Evolutionary conservation across 352 stramenopile genomes (phyloP).

Genomic region (Phytopythium mirpurense): DNA sequence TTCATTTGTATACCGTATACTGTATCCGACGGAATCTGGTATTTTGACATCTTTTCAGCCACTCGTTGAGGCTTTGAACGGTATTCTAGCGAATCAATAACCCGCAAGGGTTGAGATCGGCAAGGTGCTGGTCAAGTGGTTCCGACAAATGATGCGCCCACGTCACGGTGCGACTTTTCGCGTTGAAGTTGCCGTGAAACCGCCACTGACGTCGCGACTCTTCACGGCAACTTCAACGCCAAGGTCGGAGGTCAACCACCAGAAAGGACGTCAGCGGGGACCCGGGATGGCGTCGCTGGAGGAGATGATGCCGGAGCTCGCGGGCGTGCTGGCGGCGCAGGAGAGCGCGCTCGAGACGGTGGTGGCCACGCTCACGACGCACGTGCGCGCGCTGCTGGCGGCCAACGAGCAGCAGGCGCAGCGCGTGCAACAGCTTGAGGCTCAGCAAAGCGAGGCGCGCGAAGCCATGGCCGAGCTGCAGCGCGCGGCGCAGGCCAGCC

Average conservation of each 20-base stretch:
- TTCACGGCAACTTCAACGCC: too few species aligned
- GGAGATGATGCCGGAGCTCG: conserved; percentile 61
- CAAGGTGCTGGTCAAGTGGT: too few species aligned
- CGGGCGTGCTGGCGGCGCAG: conserved; percentile 51
- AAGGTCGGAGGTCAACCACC: too few species aligned
- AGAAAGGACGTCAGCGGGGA: too few species aligned
- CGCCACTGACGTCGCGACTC: neutral
- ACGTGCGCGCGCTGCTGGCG: conserved; percentile 41
- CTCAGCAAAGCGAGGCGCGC: conserved; percentile 21
- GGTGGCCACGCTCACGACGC: conserved; percentile 40
- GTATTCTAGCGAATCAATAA: neutral
- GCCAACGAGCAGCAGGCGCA: conserved; percentile 27
- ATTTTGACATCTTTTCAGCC: too few species aligned
- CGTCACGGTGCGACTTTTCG: conserved; percentile 1
- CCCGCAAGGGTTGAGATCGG: too few species aligned
- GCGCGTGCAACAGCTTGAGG: conserved; percentile 32
- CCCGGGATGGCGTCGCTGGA: conserved; percentile 49
- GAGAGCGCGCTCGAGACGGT: conserved; percentile 51
- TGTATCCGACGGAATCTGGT: too few species aligned
- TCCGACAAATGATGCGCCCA: conserved; percentile 2
- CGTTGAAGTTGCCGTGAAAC: conserved; percentile 7
- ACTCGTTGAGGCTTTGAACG: too few species aligned
- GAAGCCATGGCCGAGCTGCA: conserved; percentile 21
- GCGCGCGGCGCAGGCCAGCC: conserved; percentile 9
- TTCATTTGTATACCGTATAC: too few species aligned